Conservation (phyloP, 148 eudicot genomes). For the Camellia granthamiana region DNA sequence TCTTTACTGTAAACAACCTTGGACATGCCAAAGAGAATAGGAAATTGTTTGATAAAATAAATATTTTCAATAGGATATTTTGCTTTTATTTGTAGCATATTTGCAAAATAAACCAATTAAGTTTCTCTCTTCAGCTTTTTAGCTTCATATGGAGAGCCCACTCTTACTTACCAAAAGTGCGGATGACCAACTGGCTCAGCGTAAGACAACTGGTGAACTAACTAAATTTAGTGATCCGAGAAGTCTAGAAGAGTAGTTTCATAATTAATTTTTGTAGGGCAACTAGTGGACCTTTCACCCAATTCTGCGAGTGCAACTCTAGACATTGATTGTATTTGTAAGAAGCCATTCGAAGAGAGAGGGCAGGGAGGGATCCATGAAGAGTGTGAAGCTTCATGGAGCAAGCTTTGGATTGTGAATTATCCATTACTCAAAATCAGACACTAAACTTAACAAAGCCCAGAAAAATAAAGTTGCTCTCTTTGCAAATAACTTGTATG, state of each 20-base stretch:
- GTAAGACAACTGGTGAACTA: neutral
- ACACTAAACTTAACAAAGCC: neutral
- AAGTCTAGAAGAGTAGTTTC: neutral
- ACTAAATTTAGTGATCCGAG: neutral
- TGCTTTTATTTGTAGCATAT: no score
- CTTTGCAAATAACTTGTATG: no score
- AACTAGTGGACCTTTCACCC: neutral
- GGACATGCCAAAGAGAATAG: neutral
- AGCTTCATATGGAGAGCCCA: no score
- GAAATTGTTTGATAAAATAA: neutral
- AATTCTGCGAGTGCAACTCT: neutral
- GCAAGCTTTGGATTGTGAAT: neutral
- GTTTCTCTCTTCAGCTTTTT: conserved; percentile 4
- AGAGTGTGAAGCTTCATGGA: neutral
- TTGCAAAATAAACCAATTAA: neutral
- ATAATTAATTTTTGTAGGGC: neutral
- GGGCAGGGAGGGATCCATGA: neutral
- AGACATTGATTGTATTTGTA: neutral
- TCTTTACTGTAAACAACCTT: neutral
- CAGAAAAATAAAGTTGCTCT: no score
- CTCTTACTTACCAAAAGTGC: no score
- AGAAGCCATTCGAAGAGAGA: conserved; percentile 1
- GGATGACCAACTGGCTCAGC: neutral
- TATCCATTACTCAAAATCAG: neutral
- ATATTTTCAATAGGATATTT: neutral